Evolutionary conservation across 2,329 filamentous ascomycete genomes (phyloP), one percentile per base, ranked within the genome.

Genomic region (Penicillium sp.): DNA sequence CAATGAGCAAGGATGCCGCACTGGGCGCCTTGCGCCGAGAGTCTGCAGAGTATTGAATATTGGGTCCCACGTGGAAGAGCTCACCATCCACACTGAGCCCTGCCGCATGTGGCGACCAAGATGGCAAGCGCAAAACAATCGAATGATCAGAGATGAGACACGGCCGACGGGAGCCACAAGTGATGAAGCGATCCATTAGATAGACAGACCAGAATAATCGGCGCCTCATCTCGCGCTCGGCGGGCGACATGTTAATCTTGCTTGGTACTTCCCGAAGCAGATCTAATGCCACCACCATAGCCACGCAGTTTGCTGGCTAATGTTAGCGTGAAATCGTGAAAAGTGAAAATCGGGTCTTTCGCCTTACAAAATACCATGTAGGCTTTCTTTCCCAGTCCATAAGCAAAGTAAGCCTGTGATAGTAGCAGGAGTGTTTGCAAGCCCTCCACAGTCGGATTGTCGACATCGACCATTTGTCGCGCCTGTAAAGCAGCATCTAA

Each of bases 161-260:
- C 0, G 90, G 89, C 9, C 90, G 81, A 64, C 88, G 90, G 3
- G 90, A 93, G 15, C 90, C 90, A 59, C 88, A 90, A 1, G 88
- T 84, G 60, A 86, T 81, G 62, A 93, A 94, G n/a, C 88, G 83
- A 66, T 95, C 90, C 70, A 95, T 85, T 24, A 95, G 76, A 63
- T 94, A 95, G 67, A 89, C 93, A 2, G 88, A 86, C 90, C 90
- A 95, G 70, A 95, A 95, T 2, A 95, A 76, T n/a, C 88, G 82
- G 49, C 90, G 80, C 42, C 88, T 81, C 65, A 86, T 85, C 74
- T 95, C 90, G 51, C 87, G 82, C 66, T 95, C 90, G 4, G 84
- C 76, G 0, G 84, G 79, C 0, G 84, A 82, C 10, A 88, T 79
- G 50, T 83, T 81, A 12, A 83, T 76, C 46, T 83, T 81, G 6